These are phyloP conservation scores for Rhododendron ovatum DNA, from an alignment of 148 eudicot species.

Conservation along the genomic window DNA sequence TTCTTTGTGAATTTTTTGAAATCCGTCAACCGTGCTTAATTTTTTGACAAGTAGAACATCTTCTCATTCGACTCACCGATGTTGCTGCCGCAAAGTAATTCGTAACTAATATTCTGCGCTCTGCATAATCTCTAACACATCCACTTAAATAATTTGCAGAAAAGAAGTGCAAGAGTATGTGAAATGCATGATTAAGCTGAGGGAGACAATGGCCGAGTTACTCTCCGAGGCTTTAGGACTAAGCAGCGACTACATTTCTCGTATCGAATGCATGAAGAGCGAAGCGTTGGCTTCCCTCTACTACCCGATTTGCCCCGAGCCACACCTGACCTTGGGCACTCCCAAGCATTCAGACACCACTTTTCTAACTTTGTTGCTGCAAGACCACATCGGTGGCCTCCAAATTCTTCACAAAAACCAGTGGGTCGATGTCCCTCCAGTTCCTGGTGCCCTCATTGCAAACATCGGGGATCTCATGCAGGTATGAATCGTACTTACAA, in stretches of 20 bases:
- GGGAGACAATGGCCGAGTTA: slow-evolving; percentile 32
- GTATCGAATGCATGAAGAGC: slow-evolving; percentile 48
- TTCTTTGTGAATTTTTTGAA: too few species aligned
- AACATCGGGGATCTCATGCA: slow-evolving; percentile 74
- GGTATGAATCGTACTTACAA: slow-evolving; percentile 13
- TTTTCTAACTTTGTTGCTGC: slow-evolving; percentile 51
- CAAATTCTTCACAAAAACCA: slow-evolving; percentile 48
- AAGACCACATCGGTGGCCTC: slow-evolving; percentile 56
- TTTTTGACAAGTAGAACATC: too few species aligned
- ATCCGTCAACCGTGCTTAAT: too few species aligned
- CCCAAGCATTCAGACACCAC: slow-evolving; percentile 59
- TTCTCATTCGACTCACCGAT: not conserved
- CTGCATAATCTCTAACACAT: not conserved
- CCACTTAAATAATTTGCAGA: slow-evolving; percentile 29
- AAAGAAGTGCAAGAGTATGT: slow-evolving; percentile 48
- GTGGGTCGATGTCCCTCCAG: slow-evolving; percentile 64
- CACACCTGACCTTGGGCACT: slow-evolving; percentile 61
- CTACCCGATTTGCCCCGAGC: slow-evolving; percentile 81
- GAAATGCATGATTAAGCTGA: slow-evolving; percentile 28
- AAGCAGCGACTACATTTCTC: slow-evolving; percentile 30
- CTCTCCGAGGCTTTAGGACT: slow-evolving; percentile 72
- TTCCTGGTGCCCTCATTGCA: slow-evolving; percentile 56
- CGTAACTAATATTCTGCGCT: not conserved
- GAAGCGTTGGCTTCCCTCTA: slow-evolving; percentile 51
- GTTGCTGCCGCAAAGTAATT: not conserved